Evolutionary conservation across 306 rosid species (phyloP), one percentile per base, ranked within the genome.

Genomic region (Dicorynia guianensis): DNA sequence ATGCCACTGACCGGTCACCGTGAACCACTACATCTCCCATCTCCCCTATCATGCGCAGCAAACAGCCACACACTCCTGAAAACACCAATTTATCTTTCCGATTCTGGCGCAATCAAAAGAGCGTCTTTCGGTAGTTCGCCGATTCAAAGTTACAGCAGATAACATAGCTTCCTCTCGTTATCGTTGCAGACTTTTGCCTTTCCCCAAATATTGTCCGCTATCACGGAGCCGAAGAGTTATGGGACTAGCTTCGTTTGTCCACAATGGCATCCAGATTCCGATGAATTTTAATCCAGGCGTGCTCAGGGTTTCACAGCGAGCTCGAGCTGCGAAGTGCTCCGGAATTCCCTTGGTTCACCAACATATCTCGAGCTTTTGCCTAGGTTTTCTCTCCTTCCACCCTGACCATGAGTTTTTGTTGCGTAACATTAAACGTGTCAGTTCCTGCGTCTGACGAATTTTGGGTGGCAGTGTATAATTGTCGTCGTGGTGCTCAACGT

Each of bases 221-320:
- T 68, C 15, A 8, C 18, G 49, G 42, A 60, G 40, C 63, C n/a
- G 7, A 36, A 33, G 11, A 75, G 66, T 36, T 19, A 87, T 94
- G 97, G 89, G 89, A 68, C 75, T 88, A 47, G 84, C 95, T 87
- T 90, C 96, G 18, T 87, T 86, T 40, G 34, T 88, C 79, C 76
- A 84, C 83, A 80, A 56, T 42, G 83, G 75, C 63, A 13, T 80
- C 48, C 89, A 69, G 80, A 61, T 67, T 72, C 89, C 87, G 15
- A 61, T 86, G 25, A 80, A 76, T 54, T 62, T 60, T 57, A 59
- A 59, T 19, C 50, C 71, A 47, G 39, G 30, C 39, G 25, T 58
- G 18, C 81, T 54, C 72, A 78, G 71, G 64, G 74, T 74, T 83
- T 72, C 87, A 11, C 44, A 53, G 11, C 81, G 71, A 12, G 39